Evolutionary conservation across 2,329 filamentous ascomycete species (phyloP), one percentile per base, ranked within the genome.

Genomic region (Periconia sp.): DNA sequence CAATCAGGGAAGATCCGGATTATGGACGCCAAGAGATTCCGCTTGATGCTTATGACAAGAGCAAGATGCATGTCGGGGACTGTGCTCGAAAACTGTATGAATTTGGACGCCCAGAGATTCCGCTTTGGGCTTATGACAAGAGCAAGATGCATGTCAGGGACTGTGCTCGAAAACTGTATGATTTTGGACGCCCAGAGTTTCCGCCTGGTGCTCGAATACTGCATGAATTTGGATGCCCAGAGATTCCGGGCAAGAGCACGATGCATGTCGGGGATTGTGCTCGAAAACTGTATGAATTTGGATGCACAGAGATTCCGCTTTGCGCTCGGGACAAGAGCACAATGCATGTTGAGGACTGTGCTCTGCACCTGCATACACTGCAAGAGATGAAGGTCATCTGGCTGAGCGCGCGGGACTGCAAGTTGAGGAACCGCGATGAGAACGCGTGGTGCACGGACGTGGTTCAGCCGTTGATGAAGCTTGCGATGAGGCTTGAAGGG

Each of bases 401-500:
- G 23, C 23, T 25, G 23, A 12, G 12, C 7, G 23, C 23, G 23
- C 23, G 23, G 12, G 12, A 8, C 23, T 25, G 23, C 23, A 12
- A 25, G 23, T 25, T 12, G 7, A 25, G 12, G 23, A 12, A 12
- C 12, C 23, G 23, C 23, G 23, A 25, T 25, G 23, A 25, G 23
- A 25, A 25, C 23, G 23, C 46, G 25, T 52, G 42, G 46, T 50
- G 39, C 32, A 40, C 40, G 23, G 41, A 46, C 38, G 42, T 52
- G 25, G 32, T 49, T 16, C 28, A 38, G 40, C 43, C 40, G 24
- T 18, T 51, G 31, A 17, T 51, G 26, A 41, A 51, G 32, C 43
- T 51, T 11, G 43, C 43, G 25, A 33, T 50, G 29, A 47, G 31
- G 29, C 39, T 50, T n/a, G 25, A 48, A 34, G 43, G 48, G 28